Percentiles rank a stretch among this genome's conserved stretches.
Evolutionary conservation across 805 yeast species (phyloP).

Genomic region (Sugiyamaella lignohabitans): DNA sequence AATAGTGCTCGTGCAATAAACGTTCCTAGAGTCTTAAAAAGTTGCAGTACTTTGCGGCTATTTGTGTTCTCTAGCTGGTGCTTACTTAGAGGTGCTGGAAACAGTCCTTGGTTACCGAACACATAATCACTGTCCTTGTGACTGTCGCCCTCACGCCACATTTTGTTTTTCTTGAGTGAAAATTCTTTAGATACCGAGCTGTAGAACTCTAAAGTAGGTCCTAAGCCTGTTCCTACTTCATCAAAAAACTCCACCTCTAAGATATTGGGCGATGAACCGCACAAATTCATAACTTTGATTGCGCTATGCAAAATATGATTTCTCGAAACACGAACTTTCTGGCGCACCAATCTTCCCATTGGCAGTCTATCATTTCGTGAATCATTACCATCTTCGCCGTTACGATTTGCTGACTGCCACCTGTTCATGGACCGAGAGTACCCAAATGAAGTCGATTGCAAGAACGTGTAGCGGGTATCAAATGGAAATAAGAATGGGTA

Average conservation of each 20-base stretch:
- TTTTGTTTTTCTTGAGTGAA: constrained; percentile 43
- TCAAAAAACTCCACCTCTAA: constrained; percentile 82
- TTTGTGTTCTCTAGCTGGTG: constrained; percentile 28
- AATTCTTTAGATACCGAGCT: constrained; percentile 75
- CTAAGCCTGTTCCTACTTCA: constrained; percentile 94
- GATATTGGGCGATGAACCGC: constrained; percentile 73
- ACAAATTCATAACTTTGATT: constrained; percentile 63
- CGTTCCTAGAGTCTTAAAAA: constrained; percentile 67
- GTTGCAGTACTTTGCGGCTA: constrained; percentile 39
- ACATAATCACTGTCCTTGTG: constrained; percentile 33
- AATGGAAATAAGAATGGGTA: constrained; percentile 82
- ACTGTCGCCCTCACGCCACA: constrained; percentile 58
- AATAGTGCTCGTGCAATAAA: constrained; percentile 81
- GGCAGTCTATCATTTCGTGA: constrained; percentile 14
- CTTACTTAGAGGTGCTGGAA: constrained; percentile 56
- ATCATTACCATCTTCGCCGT: constrained; percentile 28
- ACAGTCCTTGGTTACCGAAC: constrained; percentile 48
- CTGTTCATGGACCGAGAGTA: constrained; percentile 72
- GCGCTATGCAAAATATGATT: constrained; percentile 68
- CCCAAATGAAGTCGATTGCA: constrained; percentile 88
- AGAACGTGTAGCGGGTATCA: constrained; percentile 66
- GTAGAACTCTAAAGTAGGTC: constrained; percentile 93
- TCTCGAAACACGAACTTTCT: constrained; percentile 73
- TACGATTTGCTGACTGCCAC: constrained; percentile 46
- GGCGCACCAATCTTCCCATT: constrained; percentile 70